Percentiles rank a stretch among this genome's conserved stretches.
These are phyloP conservation scores for Leucocoprinus birnbaumii DNA, from an alignment of 768 basidiomycete species.

Conservation along the genomic window DNA sequence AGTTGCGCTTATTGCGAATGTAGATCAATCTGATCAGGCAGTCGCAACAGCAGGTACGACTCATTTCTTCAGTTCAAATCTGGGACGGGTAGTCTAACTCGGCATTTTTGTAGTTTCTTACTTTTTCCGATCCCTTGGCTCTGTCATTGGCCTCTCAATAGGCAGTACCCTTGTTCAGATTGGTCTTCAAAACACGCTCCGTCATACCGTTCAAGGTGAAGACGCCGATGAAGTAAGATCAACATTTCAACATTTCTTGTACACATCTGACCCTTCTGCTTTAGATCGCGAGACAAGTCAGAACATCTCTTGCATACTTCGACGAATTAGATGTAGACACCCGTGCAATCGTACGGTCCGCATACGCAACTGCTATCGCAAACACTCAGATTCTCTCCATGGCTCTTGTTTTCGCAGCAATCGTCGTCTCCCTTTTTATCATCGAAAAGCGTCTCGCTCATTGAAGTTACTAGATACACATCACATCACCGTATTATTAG, in stretches of 20 bases:
- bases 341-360: conserved; percentile 32
- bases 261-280: neutral
- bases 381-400: conserved; percentile 47
- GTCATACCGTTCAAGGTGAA: conserved; percentile 35
- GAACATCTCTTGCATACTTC: conserved; percentile 46
- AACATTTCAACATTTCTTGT: too few species aligned
- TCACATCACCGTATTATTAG: too few species aligned
- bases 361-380: conserved; percentile 46
- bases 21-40: conserved; percentile 57
- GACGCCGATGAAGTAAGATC: conserved; percentile 53
- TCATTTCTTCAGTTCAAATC: conserved; percentile 9
- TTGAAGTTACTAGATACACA: neutral
- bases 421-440: conserved; percentile 47
- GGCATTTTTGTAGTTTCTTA: conserved; percentile 44
- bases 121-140: conserved; percentile 63
- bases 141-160: conserved; percentile 53
- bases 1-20: conserved; percentile 60
- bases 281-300: conserved; percentile 47
- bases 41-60: conserved; percentile 56
- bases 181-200: conserved; percentile 41
- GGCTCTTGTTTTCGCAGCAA: conserved; percentile 32
- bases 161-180: conserved; percentile 55
- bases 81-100: neutral
- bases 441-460: conserved; percentile 40
- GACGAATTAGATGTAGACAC: conserved; percentile 37